Percentiles rank a stretch among this genome's conserved stretches.
These are phyloP conservation scores for Clitopilus hobsonii DNA, from an alignment of 768 basidiomycete genomes.

Conservation along the genomic window DNA sequence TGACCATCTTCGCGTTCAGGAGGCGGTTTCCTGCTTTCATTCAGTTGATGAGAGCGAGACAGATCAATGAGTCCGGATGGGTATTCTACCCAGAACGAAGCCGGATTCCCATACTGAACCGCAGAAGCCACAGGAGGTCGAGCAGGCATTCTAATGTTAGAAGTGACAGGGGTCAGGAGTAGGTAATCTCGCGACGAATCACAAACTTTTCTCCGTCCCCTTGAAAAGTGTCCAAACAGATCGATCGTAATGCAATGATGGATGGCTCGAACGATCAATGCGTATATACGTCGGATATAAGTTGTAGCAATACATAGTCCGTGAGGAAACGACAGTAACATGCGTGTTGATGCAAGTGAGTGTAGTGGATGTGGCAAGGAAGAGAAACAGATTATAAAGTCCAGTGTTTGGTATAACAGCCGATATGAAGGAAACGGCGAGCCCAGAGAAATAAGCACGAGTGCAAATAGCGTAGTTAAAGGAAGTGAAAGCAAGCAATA, in stretches of 20 bases:
- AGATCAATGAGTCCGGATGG: constrained; percentile 60
- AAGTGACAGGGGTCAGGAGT: constrained; percentile 28
- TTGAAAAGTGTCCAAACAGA: not conserved
- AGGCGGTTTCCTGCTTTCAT: constrained; percentile 11
- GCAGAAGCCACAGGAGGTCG: constrained; percentile 40
- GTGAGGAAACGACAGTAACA: not conserved
- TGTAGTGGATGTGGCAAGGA: not conserved
- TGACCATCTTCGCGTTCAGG: constrained; percentile 33
- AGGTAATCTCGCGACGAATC: not conserved
- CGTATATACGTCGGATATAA: not conserved
- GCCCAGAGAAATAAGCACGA: not conserved
- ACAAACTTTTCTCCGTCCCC: constrained; percentile 20
- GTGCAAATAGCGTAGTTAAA: not conserved
- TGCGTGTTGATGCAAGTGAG: not conserved
- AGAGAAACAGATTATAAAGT: not conserved
- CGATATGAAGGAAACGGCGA: not conserved
- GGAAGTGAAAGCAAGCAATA: not conserved
- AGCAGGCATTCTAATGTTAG: constrained; percentile 33
- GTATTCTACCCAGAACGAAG: constrained; percentile 67
- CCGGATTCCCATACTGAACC: constrained; percentile 49
- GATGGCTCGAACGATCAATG: not conserved
- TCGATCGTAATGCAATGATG: not conserved
- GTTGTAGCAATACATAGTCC: not conserved
- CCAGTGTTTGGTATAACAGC: not conserved
- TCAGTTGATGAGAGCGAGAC: constrained; percentile 41